Evolutionary conservation across 305 asterid genomes (phyloP), one percentile per base, ranked within the genome.

Genomic region (Striga hermonthica): DNA sequence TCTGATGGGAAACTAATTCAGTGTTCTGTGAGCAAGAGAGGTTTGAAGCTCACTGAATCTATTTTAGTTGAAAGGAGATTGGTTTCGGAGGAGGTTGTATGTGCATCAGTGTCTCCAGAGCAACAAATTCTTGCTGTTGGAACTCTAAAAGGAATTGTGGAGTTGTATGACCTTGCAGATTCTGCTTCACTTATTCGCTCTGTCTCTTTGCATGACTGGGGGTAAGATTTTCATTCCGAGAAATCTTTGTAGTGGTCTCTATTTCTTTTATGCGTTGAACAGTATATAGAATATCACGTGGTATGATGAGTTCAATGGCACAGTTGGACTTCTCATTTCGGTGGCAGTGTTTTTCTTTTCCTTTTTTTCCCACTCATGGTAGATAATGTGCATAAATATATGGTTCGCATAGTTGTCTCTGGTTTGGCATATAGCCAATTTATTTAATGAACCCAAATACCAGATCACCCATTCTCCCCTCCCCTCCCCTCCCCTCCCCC

Each of bases 91-190:
- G 97, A 90, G 62, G 92, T 81, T 74, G 96, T 83, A 69, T 93
- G 96, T 77, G 75, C 84, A 62, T 81, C 99, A 48, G 85, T 93
- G 75, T 95, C 99, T 80, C 80, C 90, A 60, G 96, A 88, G 65
- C 99, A 90, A 73, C 95, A 93, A 76, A 87, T 90, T 76, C 92
- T 93, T 79, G 99, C 97, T 72, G 95, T 84, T 74, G 99, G 99
- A 62, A 90, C 95, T 67, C 79, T 77, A 64, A 86, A 80, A 75
- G 99, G 97, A 58, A 74, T 80, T 48, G 89, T 93, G 73, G 93
- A 90, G 83, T 76, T 93, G 73, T 93, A 90, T 74, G 96, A 93
- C 76, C 89, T 93, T 55, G 87, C 86, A 64, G 96, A 88, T 71
- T 82, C 95, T 69, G 79, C 88, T 35, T 76, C 87, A 10, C 86